Evolutionary conservation across 1,139 yeast species (phyloP), one percentile per base, ranked within the genome.

Genomic region (Taphrina wiesneri): DNA sequence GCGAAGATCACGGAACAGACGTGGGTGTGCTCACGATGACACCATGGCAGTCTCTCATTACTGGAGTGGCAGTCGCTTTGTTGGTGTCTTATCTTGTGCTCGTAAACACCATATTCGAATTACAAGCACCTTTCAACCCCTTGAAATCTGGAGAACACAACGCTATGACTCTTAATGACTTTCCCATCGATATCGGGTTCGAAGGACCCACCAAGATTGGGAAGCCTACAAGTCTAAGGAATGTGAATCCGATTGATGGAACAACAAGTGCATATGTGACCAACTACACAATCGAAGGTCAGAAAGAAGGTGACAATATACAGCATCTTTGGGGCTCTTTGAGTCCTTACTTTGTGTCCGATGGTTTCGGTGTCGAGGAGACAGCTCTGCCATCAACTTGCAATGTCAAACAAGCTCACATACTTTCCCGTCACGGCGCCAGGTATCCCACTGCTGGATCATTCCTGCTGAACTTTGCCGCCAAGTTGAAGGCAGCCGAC

Each of bases 371-470:
- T 23, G 45, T 43, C n/a, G 39, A 52, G 26, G 61, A 62, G 23
- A 25, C 19, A n/a, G 46, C 60, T 1, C 41, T 62, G 13, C 65
- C 65, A 21, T 6, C 36, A 3, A 28, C 25, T 25, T 62, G 65
- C 36, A 41, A 62, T 21, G 52, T 62, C 19, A 34, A 46, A 43
- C 65, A 62, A 36, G 65, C 39, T 11, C 65, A 62, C 25, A 53
- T 53, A 13, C 54, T 62, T 13, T 43, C 54, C 7, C 53, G 65
- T 19, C 65, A 62, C 30, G 65, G 65, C 19, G 32, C 65, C 3
- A 30, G 65, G n/a, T 62, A 53, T 39, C 65, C 65, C 2, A 62
- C 65, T 5, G 60, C 65, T 9, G 53, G 53, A 17, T 62, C 65
- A 3, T 34, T 25, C 25, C 61, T 62, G n/a, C 23, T 36, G 7